Conservation (phyloP, 2,329 filamentous ascomycete species). For the Aspergillus clavatus region DNA sequence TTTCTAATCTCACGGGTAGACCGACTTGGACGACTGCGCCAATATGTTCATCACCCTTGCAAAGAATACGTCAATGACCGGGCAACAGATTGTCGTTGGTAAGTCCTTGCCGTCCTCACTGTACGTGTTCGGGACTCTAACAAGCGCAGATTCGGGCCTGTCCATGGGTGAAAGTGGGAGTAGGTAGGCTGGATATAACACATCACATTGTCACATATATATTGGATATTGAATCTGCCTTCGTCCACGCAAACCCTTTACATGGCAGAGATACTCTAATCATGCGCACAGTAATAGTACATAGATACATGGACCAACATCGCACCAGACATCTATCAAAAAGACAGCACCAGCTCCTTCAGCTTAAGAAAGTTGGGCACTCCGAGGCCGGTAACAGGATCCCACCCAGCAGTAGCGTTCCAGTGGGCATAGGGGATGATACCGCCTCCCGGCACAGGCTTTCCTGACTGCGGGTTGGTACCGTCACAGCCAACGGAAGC, state of each 20-base stretch:
- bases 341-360: conserved; percentile 17
- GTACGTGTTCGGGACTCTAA: not conserved
- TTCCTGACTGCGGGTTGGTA: conserved; percentile 26
- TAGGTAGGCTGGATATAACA: too few relatives aligned
- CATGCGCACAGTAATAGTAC: too few relatives aligned
- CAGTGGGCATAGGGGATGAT: conserved; percentile 24
- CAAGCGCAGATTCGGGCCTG: not conserved
- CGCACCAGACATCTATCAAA: conserved; percentile 5
- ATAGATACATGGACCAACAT: too few relatives aligned
- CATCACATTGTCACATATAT: too few relatives aligned
- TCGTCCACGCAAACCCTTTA: too few relatives aligned
- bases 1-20: conserved; percentile 13
- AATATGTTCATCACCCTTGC: conserved; percentile 21
- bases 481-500: conserved; percentile 32
- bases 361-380: conserved; percentile 25
- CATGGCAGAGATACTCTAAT: too few relatives aligned
- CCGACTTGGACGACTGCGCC: conserved; percentile 25
- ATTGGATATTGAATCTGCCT: too few relatives aligned
- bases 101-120: not conserved
- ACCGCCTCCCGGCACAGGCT: conserved; percentile 16
- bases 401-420: conserved; percentile 37
- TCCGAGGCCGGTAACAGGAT: conserved; percentile 39
- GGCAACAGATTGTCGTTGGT: conserved; percentile 31
- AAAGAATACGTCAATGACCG: conserved; percentile 32
- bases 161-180: not conserved